Conservation (phyloP, 768 basidiomycete species). For the Rhodotorula babjevae region DNA sequence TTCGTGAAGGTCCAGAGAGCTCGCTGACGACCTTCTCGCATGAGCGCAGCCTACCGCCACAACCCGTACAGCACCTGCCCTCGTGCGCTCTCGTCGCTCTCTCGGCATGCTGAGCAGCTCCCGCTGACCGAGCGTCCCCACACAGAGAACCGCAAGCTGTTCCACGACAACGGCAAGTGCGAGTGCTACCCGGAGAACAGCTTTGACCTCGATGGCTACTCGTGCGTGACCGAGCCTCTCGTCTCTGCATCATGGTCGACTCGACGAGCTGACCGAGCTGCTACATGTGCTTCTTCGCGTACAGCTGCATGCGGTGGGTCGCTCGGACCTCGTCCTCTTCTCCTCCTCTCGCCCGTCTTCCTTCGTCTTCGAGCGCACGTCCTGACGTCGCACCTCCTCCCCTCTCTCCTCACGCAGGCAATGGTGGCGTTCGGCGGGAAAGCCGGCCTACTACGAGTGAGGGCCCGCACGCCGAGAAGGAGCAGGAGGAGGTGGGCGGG, state of each 20-base stretch:
- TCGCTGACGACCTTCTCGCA: neutral
- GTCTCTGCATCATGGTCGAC: too few relatives aligned
- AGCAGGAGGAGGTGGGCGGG: too few relatives aligned
- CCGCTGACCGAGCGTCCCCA: too few relatives aligned
- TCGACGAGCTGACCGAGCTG: neutral
- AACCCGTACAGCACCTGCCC: conserved; percentile 48
- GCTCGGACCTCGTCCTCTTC: too few relatives aligned
- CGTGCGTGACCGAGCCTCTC: neutral
- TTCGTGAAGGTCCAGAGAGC: neutral
- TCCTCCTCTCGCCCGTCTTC: too few relatives aligned
- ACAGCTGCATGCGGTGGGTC: conserved; percentile 1
- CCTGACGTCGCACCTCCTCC: too few relatives aligned
- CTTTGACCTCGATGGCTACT: conserved; percentile 24
- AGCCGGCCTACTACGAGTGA: neutral
- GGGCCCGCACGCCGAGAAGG: too few relatives aligned
- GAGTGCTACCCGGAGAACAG: conserved; percentile 29
- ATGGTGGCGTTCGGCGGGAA: neutral
- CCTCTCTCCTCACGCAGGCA: neutral
- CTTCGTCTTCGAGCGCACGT: too few relatives aligned
- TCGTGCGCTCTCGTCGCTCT: conserved; percentile 54
- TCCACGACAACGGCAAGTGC: conserved; percentile 28
- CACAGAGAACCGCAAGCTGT: neutral
- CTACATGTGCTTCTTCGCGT: too few relatives aligned
- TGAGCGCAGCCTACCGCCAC: conserved; percentile 65
- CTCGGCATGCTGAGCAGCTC: neutral